Conservation (phyloP, 768 basidiomycete genomes). For the Pulveroboletus ravenelii region DNA sequence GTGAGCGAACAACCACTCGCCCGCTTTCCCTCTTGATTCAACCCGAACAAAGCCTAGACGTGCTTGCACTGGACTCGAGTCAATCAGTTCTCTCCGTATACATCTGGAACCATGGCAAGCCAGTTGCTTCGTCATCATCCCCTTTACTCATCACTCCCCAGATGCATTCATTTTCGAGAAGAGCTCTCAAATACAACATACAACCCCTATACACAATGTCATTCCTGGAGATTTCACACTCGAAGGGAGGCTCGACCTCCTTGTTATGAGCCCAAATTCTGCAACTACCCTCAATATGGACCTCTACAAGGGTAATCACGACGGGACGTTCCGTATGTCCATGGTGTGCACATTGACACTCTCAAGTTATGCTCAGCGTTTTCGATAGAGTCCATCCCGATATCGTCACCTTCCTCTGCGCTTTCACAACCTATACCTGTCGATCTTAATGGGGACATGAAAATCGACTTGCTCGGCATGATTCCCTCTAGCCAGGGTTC, state of each 20-base stretch:
- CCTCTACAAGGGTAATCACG: constrained; percentile 61
- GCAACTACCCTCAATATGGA: constrained; percentile 56
- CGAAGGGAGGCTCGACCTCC: constrained; percentile 84
- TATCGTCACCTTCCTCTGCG: constrained; percentile 59
- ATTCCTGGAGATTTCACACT: constrained; percentile 93
- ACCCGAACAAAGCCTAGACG: constrained; percentile 57
- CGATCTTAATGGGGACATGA: constrained; percentile 85
- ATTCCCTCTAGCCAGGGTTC: constrained; percentile 38
- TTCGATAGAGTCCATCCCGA: constrained; percentile 30
- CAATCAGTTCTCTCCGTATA: constrained; percentile 73
- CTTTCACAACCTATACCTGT: constrained; percentile 79
- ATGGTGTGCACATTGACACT: not conserved
- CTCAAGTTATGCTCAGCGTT: not conserved
- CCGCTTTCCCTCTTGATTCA: not conserved
- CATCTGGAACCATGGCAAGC: constrained; percentile 76
- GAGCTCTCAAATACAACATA: constrained; percentile 50
- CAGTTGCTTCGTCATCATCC: not conserved
- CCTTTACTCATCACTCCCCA: constrained; percentile 25
- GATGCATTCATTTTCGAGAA: constrained; percentile 55
- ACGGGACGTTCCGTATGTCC: constrained; percentile 62
- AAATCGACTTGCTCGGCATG: constrained; percentile 80
- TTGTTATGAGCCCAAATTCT: constrained; percentile 73
- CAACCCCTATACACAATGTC: constrained; percentile 64
- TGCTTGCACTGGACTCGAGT: constrained; percentile 70
- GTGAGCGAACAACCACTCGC: constrained; percentile 42